Percentiles rank a stretch among this genome's conserved stretches.
Evolutionary conservation across 306 rosid species (phyloP).

Genomic region (Vicia sativa): DNA sequence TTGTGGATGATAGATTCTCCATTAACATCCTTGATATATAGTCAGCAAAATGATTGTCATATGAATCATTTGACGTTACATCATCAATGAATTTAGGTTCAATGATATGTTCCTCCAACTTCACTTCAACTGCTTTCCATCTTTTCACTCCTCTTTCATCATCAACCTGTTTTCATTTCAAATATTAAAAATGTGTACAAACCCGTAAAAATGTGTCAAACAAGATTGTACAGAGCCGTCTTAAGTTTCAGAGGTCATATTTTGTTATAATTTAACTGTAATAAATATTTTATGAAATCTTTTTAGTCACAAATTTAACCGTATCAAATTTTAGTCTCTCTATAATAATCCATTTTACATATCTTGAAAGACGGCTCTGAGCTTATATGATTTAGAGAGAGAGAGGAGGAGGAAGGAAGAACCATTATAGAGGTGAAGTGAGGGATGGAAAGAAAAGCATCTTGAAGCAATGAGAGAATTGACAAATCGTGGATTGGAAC

Average conservation of each 20-base stretch:
- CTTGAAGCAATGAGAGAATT: not conserved
- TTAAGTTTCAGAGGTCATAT: no score
- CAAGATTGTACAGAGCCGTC: no score
- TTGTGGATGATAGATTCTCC: slow-evolving; percentile 8
- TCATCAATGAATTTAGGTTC: slow-evolving; percentile 5
- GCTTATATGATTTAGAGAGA: not conserved
- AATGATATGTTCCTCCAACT: slow-evolving; percentile 24
- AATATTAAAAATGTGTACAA: not conserved
- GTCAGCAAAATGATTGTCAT: slow-evolving; percentile 17
- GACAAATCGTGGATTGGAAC: slow-evolving; percentile 34
- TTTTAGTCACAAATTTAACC: no score
- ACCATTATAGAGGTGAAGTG: slow-evolving; percentile 34
- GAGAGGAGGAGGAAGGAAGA: not conserved
- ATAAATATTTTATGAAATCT: no score
- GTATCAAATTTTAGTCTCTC: no score
- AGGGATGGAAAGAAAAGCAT: slow-evolving; percentile 20
- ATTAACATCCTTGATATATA: slow-evolving; percentile 18
- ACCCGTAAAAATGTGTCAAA: not conserved
- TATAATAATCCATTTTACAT: no score
- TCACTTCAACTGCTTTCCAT: slow-evolving; percentile 33
- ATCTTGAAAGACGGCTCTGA: no score
- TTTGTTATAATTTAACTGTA: no score
- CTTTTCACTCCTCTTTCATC: slow-evolving; percentile 27
- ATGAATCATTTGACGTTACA: not conserved
- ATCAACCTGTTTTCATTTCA: slow-evolving; percentile 19